Base-by-base conservation (phyloP, 768 basidiomycete genomes). In the Mycena belliarum region DNA sequence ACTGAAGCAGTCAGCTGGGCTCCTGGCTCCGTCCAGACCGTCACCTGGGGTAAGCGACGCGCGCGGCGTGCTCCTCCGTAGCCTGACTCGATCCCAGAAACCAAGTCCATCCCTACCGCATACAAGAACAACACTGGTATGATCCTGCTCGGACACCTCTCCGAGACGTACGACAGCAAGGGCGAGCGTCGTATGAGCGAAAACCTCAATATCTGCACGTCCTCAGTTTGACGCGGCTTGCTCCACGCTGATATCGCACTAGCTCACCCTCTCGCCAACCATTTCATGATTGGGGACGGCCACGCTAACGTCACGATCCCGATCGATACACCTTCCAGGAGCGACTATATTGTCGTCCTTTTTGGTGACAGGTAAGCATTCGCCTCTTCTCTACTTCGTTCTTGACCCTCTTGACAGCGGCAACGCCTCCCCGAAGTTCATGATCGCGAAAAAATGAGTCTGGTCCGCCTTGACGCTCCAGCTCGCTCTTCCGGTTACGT, bases 91-190 rank as follows among this genome's bases (percentile, higher is more conserved):
- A 12, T 35, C 16, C 21, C 46, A 72, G 70, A 50, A 3, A 75
- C 65, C 5, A 3, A 12, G 20, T 51, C 70, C 38, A 65, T 85
- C 47, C 83, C 82, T 16, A 5, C 45, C 1, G 70, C 40, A 15
- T 45, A 12, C 37, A 14, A 0, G 21, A 33, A 73, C 35, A 68
- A 69, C 28, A 72, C 66, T 4, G 73, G 82, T 20, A 24, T 64
- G 25, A 59, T 84, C 40, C 49, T 83, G 9, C 71, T 86, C 46
- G 84, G 83, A 18, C 69, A 68, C 58, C 20, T 56, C 8, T 49
- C 25, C 53, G 5, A 10, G 20, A 29, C 58, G 14, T 61, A 64
- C 43, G 57, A 55, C 47, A 35, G 8, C 21, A 20, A 53, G 1
- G 58, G 58, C 9, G 4, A 35, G 4, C 16, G 15, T 2, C n/a